These are phyloP conservation scores for Cercospora sp. DNA, from an alignment of 2,329 filamentous ascomycete species.

Conservation along the genomic window DNA sequence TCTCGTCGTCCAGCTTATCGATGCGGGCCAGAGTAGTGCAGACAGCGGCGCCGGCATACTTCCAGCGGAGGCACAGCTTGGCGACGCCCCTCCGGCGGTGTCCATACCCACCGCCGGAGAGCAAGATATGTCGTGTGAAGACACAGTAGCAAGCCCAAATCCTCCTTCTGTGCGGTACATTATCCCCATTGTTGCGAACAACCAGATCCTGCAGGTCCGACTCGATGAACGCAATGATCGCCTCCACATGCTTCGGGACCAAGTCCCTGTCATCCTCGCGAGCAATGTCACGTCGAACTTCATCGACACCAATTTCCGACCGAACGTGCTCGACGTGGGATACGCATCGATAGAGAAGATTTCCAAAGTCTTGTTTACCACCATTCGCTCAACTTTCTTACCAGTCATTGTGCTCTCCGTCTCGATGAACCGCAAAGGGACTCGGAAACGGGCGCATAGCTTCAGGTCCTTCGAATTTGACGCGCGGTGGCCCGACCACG, in stretches of 20 bases:
- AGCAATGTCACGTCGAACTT: not conserved
- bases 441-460: not conserved
- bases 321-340: not conserved
- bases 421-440: not conserved
- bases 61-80: constrained; percentile 31
- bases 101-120: not conserved
- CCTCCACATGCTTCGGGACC: not conserved
- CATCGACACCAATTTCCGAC: not conserved
- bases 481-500: not conserved
- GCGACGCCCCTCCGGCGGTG: not conserved
- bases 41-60: constrained; percentile 49
- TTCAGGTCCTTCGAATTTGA: not conserved
- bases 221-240: not conserved
- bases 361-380: not conserved
- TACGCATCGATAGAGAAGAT: not conserved
- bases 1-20: constrained; percentile 38
- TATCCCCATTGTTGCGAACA: not conserved
- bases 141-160: not conserved
- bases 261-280: not conserved
- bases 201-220: not conserved
- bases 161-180: not conserved
- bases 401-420: not conserved
- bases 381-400: not conserved
- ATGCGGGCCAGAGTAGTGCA: constrained; percentile 45
- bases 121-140: not conserved